Conservation (phyloP, 495 filamentous ascomycete species). For the Pseudoneurospora amorphoporcata region DNA sequence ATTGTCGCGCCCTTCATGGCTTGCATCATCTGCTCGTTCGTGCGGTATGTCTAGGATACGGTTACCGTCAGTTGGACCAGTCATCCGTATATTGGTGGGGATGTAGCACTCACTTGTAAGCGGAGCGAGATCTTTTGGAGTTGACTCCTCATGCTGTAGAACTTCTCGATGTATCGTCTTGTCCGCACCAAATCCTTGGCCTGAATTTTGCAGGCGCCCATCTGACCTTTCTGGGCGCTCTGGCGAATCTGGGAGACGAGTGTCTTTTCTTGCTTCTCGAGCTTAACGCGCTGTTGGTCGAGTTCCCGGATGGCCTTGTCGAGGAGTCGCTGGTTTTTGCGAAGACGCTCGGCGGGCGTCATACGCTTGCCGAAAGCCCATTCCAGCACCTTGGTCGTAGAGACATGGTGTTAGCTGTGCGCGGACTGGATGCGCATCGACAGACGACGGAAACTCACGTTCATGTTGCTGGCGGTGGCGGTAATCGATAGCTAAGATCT, state of each 20-base stretch:
- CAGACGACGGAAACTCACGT: slow-evolving; percentile 16
- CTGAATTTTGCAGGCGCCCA: slow-evolving; percentile 93
- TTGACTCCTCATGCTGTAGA: slow-evolving; percentile 95
- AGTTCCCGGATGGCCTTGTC: slow-evolving; percentile 96
- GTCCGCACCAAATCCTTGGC: slow-evolving; percentile 94
- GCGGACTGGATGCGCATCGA: not conserved
- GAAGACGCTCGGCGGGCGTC: slow-evolving; percentile 89
- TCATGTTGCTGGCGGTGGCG: slow-evolving; percentile 15
- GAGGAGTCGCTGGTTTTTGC: slow-evolving; percentile 92
- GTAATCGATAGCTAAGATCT: not conserved
- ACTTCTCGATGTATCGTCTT: slow-evolving; percentile 90
- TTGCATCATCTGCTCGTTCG: slow-evolving; percentile 99
- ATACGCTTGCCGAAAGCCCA: slow-evolving; percentile 99
- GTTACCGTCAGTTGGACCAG: slow-evolving; percentile 3
- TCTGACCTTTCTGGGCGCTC: slow-evolving; percentile 93
- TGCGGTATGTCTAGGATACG: slow-evolving; percentile 69
- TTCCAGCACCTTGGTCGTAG: slow-evolving; percentile 70
- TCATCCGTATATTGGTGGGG: not conserved
- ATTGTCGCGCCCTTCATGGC: slow-evolving; percentile 96
- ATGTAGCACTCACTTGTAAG: slow-evolving; percentile 59
- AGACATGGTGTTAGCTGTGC: not conserved
- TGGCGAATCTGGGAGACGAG: slow-evolving; percentile 91
- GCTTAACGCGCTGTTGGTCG: slow-evolving; percentile 84
- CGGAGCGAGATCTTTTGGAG: slow-evolving; percentile 90
- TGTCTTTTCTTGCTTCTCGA: slow-evolving; percentile 98